Conservation (phyloP, 2,329 filamentous ascomycete genomes). For the Phaeoacremonium minimum region DNA sequence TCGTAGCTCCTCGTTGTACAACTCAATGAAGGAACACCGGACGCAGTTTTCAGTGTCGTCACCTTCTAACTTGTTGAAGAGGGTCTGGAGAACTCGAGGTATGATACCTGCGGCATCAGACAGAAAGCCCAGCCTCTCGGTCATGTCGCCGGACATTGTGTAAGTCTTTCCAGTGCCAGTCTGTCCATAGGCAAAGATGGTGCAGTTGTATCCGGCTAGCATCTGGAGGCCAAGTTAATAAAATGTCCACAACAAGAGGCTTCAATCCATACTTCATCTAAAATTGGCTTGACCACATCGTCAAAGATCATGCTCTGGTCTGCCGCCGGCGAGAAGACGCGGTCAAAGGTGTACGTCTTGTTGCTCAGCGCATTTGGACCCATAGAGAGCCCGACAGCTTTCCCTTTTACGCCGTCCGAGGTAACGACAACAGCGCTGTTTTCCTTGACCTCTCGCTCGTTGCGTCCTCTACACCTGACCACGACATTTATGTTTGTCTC, state of each 20-base stretch:
- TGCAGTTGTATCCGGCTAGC: constrained; percentile 92
- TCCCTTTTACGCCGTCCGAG: constrained; percentile 84
- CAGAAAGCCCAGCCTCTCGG: constrained; percentile 75
- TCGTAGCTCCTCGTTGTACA: constrained; percentile 96
- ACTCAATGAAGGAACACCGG: constrained; percentile 96
- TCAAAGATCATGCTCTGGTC: constrained; percentile 94
- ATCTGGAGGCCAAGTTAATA: constrained; percentile 65
- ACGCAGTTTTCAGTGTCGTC: constrained; percentile 81
- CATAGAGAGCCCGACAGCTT: constrained; percentile 82
- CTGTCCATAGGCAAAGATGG: constrained; percentile 97
- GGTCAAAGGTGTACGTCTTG: constrained; percentile 95
- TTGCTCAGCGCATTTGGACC: constrained; percentile 89
- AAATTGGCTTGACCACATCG: constrained; percentile 86
- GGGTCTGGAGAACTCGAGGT: constrained; percentile 78
- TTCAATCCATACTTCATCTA: constrained; percentile 70
- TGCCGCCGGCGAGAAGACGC: constrained; percentile 91
- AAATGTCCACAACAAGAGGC: background rate
- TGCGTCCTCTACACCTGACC: constrained; percentile 88
- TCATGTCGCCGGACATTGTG: constrained; percentile 98
- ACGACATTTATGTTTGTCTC: constrained; percentile 98
- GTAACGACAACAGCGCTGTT: constrained; percentile 91
- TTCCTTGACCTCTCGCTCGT: constrained; percentile 86
- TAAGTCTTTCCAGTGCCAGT: constrained; percentile 98
- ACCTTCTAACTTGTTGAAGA: constrained; percentile 80
- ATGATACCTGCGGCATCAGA: constrained; percentile 95